Evolutionary conservation across 345 rosid species (phyloP), one percentile per base, ranked within the genome.

Genomic region (Garcia nutans): DNA sequence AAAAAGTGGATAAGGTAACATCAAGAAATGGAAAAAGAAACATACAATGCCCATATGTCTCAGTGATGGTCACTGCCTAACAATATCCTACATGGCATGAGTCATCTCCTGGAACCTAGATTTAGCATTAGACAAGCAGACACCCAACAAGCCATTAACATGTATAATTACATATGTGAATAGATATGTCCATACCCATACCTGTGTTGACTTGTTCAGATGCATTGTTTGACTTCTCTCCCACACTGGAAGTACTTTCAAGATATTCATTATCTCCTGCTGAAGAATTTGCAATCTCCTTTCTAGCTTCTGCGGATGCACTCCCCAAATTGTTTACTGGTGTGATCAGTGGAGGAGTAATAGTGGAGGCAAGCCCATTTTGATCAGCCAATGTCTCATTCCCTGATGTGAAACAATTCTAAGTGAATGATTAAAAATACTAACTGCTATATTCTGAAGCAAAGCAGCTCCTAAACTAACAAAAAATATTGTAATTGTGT

Each of bases 281-380:
- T 67, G 80, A 57, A 76, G 76, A 76, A 79, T 66, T 22, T 71
- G 47, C 41, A 57, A 79, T 37, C 70, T 78, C 75, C 58, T 63
- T 71, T 68, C 37, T 82, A 28, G 65, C 60, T 52, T 81, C 79
- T 70, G 22, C 70, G 0, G 83, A 68, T 55, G 28, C 20, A 26
- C 44, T 72, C 16, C 47, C 67, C 12, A 54, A 23, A 65, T 65
- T 6, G 42, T 63, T 65, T 65, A 20, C 31, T 3, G 19, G 42
- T 68, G 50, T 72, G n/a, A 5, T n/a, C 2, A 6, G 33, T 52
- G 68, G 64, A 15, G 61, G 23, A 70, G 60, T 54, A 70, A 12
- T n/a, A 15, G 69, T 17, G 33, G 52, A 44, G 11, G 23, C 16
- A 45, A 61, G 33, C 52, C 12, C 26, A 60, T 47, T 63, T 60